A percentile compares a stretch with the other conserved stretches of the same genome.
Conservation (phyloP, 176 grass and related monocot genomes). For the Melocanna baccifera region DNA sequence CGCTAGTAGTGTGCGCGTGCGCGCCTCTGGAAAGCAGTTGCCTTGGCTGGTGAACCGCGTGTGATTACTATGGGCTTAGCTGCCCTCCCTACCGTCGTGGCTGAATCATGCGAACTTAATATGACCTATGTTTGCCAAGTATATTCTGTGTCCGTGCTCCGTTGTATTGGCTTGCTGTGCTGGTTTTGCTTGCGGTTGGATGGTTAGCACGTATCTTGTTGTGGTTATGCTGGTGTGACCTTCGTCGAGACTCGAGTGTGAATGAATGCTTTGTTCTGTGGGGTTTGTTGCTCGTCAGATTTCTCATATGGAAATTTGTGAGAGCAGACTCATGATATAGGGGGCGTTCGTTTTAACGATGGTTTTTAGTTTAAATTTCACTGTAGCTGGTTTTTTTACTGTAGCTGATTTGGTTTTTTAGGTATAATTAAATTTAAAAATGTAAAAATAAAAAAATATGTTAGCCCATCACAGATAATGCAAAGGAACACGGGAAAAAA, state of each 20-base stretch:
- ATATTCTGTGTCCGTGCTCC: not conserved
- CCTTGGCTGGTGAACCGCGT: not conserved
- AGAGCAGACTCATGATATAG: not conserved
- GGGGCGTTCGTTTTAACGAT: too few species aligned
- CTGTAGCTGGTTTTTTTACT: too few species aligned
- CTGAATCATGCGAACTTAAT: not conserved
- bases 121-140: not conserved
- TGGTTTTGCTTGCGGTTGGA: not conserved
- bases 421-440: too few species aligned
- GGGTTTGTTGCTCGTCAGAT: not conserved
- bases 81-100: not conserved
- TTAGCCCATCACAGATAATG: too few species aligned
- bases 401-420: too few species aligned
- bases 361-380: too few species aligned
- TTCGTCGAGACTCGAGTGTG: not conserved
- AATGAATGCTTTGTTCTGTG: not conserved
- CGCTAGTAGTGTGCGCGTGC: not conserved
- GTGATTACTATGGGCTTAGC: not conserved
- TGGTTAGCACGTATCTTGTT: not conserved
- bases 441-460: too few species aligned
- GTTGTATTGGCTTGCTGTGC: not conserved
- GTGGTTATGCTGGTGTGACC: not conserved
- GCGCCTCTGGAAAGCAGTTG: conserved; percentile 2
- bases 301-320: not conserved
- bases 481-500: too few species aligned